Conservation (phyloP, 495 filamentous ascomycete species). For the Parathielavia hyrcaniae region DNA sequence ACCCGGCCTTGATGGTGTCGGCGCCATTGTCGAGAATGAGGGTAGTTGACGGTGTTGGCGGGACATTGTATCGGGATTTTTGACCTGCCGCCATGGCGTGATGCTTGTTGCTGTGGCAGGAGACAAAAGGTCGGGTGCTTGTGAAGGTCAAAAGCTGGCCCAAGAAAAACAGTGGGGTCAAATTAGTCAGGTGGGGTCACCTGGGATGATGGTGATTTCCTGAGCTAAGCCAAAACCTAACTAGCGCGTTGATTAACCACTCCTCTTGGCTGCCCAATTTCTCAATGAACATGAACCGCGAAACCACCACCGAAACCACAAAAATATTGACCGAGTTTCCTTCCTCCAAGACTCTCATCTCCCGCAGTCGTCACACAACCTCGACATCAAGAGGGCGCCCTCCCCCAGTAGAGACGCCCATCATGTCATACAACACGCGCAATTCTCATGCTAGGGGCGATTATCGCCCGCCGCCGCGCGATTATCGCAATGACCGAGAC, state of each 20-base stretch:
- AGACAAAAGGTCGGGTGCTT: not conserved
- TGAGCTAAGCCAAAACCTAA: not conserved
- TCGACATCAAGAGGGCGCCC: not conserved
- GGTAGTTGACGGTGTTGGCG: conserved; percentile 54
- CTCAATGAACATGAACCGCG: not conserved
- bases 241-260: too few relatives aligned
- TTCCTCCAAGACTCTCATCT: too few relatives aligned
- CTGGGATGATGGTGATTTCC: too few relatives aligned
- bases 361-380: not conserved
- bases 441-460: conserved; percentile 5
- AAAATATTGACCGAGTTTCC: too few relatives aligned
- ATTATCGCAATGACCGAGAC: conserved; percentile 18
- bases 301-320: conserved; percentile 2
- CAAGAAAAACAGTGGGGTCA: too few relatives aligned
- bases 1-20: conserved; percentile 89
- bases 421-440: conserved; percentile 16
- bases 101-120: not conserved
- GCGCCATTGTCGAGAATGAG: conserved; percentile 93
- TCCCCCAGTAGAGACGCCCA: not conserved
- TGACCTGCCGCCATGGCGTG: conserved; percentile 38
- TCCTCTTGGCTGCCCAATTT: not conserved
- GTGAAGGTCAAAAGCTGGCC: too few relatives aligned
- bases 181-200: too few relatives aligned
- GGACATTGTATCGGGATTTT: conserved; percentile 39
- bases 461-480: conserved; percentile 10